These are phyloP conservation scores for Apiospora rasikravindrae DNA, from an alignment of 2,329 filamentous ascomycete species.

Conservation along the genomic window DNA sequence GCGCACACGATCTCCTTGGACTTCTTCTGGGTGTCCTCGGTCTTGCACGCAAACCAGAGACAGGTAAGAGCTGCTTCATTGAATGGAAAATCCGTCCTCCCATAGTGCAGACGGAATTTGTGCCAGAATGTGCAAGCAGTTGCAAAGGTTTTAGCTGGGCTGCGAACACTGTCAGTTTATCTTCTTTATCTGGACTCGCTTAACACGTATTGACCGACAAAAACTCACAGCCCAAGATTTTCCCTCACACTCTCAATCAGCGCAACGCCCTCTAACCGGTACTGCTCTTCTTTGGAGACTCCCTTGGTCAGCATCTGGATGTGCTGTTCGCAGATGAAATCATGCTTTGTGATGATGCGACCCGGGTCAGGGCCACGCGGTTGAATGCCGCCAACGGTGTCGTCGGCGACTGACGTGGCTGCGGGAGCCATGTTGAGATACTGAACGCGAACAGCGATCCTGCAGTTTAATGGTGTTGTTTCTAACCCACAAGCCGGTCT, in stretches of 20 bases:
- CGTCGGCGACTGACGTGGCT: not conserved
- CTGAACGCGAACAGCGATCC: too few relatives aligned
- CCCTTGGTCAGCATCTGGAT: slow-evolving; percentile 5
- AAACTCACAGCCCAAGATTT: slow-evolving; percentile 74
- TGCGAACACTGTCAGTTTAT: slow-evolving; percentile 40
- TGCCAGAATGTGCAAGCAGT: slow-evolving; percentile 94
- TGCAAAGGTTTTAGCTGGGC: slow-evolving; percentile 88
- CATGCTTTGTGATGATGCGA: slow-evolving; percentile 16
- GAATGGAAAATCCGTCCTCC: slow-evolving; percentile 85
- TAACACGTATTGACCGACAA: not conserved
- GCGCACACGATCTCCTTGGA: slow-evolving; percentile 91
- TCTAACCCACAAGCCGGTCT: fast-evolving
- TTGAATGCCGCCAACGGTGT: not conserved
- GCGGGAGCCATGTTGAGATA: not conserved
- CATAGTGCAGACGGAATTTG: slow-evolving; percentile 85
- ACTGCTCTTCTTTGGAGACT: slow-evolving; percentile 11
- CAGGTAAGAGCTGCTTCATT: slow-evolving; percentile 87
- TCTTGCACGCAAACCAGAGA: slow-evolving; percentile 93
- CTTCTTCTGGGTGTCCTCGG: slow-evolving; percentile 97
- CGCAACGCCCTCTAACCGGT: slow-evolving; percentile 83
- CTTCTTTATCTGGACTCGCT: slow-evolving; percentile 21
- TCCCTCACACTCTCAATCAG: slow-evolving; percentile 87
- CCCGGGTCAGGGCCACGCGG: slow-evolving; percentile 10
- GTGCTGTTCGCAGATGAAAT: slow-evolving; percentile 19
- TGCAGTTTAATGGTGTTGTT: not conserved